These are phyloP conservation scores for Hippophae tibetana DNA, from an alignment of 306 rosid genomes.

Conservation along the genomic window DNA sequence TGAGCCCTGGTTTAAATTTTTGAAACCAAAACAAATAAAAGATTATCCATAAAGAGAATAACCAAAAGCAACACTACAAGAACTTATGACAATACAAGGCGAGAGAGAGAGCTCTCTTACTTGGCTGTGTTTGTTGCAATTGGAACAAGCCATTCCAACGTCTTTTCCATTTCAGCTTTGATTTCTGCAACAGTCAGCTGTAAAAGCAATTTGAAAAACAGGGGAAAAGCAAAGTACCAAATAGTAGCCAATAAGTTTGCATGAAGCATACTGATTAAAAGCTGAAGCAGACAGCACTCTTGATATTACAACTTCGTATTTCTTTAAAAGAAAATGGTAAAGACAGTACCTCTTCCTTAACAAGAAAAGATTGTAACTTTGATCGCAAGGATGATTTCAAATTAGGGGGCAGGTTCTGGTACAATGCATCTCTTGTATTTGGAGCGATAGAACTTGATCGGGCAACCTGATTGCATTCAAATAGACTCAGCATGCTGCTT, in stretches of 20 bases:
- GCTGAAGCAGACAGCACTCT: not conserved
- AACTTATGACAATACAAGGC: conserved; percentile 5
- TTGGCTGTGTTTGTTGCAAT: conserved; percentile 79
- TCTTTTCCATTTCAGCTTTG: conserved; percentile 82
- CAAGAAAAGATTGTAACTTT: conserved; percentile 44
- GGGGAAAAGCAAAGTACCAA: not conserved
- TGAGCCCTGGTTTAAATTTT: conserved; percentile 52
- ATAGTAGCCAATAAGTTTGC: not conserved
- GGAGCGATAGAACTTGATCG: conserved; percentile 66
- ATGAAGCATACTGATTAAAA: conserved; percentile 7
- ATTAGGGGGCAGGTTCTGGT: conserved; percentile 76
- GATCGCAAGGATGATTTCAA: conserved; percentile 63
- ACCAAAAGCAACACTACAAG: conserved; percentile 5
- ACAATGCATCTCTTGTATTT: conserved; percentile 65
- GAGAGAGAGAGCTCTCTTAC: conserved; percentile 36
- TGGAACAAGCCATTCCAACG: conserved; percentile 77
- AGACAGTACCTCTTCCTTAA: conserved; percentile 47
- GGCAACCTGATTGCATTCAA: conserved; percentile 49
- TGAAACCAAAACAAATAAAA: conserved; percentile 22
- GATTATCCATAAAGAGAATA: conserved; percentile 16
- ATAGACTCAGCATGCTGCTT: conserved; percentile 15
- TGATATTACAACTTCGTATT: too few relatives aligned
- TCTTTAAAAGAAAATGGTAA: not conserved
- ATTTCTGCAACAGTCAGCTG: conserved; percentile 57
- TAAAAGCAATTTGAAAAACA: conserved; percentile 19